Percentiles rank a stretch among this genome's conserved stretches.
phyloP scores from a whole-genome alignment of 1,284 basidiomycete genomes.

The Cryptococcus hybrid region DNA sequence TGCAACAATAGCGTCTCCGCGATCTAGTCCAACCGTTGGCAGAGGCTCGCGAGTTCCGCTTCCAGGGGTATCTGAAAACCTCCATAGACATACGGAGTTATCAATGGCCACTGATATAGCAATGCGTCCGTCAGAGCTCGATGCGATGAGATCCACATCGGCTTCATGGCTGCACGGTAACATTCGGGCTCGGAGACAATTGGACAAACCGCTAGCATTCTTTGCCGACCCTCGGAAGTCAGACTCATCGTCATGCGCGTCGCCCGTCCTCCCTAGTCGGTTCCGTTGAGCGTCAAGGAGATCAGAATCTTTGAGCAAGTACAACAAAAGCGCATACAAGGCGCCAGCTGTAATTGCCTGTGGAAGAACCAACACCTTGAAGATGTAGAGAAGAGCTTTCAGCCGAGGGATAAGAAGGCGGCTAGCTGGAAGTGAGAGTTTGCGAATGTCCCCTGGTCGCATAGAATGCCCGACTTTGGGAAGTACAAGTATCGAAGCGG shows the following conservation, averaged over 20 bases:
- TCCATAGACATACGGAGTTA: conserved; percentile 53
- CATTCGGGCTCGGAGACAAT: conserved; percentile 61
- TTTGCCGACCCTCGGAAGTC: conserved; percentile 45
- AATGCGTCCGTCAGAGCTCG: conserved; percentile 63
- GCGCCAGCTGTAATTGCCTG: conserved; percentile 72
- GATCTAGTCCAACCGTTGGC: conserved; percentile 3
- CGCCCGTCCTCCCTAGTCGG: conserved; percentile 36
- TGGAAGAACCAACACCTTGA: conserved; percentile 81
- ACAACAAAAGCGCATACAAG: conserved; percentile 78
- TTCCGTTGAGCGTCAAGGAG: conserved; percentile 80
- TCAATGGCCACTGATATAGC: conserved; percentile 71
- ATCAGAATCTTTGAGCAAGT: conserved; percentile 88
- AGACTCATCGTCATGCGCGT: conserved; percentile 7
- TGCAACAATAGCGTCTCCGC: conserved; percentile 23
- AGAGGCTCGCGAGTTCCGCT: conserved; percentile 33
- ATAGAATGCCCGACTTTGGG: conserved; percentile 42
- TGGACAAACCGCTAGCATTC: conserved; percentile 11
- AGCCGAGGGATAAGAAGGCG: conserved; percentile 47
- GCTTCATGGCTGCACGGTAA: conserved; percentile 71
- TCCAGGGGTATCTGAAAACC: conserved; percentile 22
- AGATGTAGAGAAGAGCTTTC: conserved; percentile 62
- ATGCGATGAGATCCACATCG: conserved; percentile 77
- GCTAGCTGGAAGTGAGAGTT: conserved; percentile 28
- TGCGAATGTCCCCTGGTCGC: conserved; percentile 39
- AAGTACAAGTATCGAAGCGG: conserved; percentile 72